Conservation (phyloP, 1,284 basidiomycete genomes). For the Sphagnurus paluster region DNA sequence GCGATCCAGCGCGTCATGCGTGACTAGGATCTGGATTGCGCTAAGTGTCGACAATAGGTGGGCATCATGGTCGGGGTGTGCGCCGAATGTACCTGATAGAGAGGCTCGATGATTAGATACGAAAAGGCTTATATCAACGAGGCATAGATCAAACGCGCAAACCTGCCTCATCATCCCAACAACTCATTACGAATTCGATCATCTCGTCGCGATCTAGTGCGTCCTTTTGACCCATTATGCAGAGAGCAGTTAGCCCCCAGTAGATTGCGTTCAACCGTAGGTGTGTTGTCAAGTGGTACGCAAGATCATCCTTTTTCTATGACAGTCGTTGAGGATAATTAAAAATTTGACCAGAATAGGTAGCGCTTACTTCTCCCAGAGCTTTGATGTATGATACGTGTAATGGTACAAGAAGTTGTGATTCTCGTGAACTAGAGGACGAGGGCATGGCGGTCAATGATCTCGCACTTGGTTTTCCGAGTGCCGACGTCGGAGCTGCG, state of each 20-base stretch:
- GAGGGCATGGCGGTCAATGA: not conserved
- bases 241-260: constrained; percentile 92
- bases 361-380: constrained; percentile 57
- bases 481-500: not conserved
- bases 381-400: constrained; percentile 78
- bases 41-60: constrained; percentile 88
- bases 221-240: constrained; percentile 76
- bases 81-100: constrained; percentile 82
- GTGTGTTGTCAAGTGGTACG: constrained; percentile 92
- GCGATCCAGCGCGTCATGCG: constrained; percentile 78
- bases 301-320: constrained; percentile 84
- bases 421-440: not conserved
- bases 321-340: not conserved
- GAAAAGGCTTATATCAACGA: constrained; percentile 13
- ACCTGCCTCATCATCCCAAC: constrained; percentile 92
- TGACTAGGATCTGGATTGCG: constrained; percentile 90
- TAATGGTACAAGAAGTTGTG: constrained; percentile 36
- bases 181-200: constrained; percentile 89
- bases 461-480: not conserved
- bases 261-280: constrained; percentile 96
- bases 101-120: constrained; percentile 1
- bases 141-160: constrained; percentile 25
- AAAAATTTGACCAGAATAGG: not conserved
- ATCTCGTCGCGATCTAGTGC: constrained; percentile 83
- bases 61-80: constrained; percentile 91